Evolutionary conservation across 441 rosid species (phyloP).

Genomic region (Dalechampia spathulata): DNA sequence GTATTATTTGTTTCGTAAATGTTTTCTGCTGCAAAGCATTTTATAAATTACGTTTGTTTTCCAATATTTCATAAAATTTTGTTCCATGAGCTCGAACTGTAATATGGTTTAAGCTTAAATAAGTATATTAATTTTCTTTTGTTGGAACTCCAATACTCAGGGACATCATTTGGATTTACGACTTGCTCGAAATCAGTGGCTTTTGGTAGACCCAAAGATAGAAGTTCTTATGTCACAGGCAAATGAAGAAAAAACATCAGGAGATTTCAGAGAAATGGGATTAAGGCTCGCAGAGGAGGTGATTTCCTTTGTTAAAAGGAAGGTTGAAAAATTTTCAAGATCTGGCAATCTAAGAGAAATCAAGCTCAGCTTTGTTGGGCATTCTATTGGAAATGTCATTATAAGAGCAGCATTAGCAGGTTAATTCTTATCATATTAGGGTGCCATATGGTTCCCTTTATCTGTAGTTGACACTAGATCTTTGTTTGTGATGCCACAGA

Average conservation of each 20-base stretch:
- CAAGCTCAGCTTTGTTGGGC: conserved; percentile 93
- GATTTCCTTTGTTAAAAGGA: conserved; percentile 60
- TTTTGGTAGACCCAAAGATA: conserved; percentile 77
- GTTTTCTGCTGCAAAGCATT: not conserved
- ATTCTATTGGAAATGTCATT: conserved; percentile 89
- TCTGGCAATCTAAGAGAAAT: conserved; percentile 42
- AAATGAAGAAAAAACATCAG: conserved; percentile 81
- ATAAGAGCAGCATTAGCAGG: conserved; percentile 84
- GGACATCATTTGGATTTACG: conserved; percentile 82
- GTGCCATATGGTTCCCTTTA: not conserved
- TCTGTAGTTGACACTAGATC: conserved; percentile 9
- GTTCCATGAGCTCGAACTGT: not conserved
- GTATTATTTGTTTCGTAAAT: not conserved
- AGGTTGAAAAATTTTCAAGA: conserved; percentile 65
- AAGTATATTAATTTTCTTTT: no score
- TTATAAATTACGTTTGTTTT: no score
- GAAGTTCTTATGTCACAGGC: conserved; percentile 92
- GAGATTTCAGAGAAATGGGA: conserved; percentile 94
- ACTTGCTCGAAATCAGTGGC: conserved; percentile 94
- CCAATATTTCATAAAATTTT: no score
- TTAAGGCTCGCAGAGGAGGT: conserved; percentile 83
- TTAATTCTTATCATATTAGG: conserved; percentile 12
- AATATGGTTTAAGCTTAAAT: not conserved
- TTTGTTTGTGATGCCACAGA: conserved; percentile 38
- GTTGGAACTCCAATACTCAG: not conserved